A percentile compares a stretch with the other conserved stretches of the same genome.
Evolutionary conservation across 2,329 filamentous ascomycete species (phyloP).

Genomic region (Paecilomyces sp.): DNA sequence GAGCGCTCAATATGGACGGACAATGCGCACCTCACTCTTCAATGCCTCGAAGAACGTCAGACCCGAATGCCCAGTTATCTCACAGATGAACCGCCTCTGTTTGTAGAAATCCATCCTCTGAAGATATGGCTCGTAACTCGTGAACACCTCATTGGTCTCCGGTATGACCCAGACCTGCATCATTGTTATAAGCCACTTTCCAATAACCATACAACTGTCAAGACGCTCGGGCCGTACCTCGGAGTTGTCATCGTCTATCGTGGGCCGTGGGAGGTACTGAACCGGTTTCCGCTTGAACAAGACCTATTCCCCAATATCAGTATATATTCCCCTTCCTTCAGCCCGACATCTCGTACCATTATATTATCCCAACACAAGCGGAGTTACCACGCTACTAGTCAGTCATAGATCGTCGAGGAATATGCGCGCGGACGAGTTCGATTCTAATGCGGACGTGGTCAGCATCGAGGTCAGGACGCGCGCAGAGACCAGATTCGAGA

Average conservation of each 20-base stretch:
- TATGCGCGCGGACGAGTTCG: slow-evolving; percentile 9
- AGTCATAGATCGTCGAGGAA: slow-evolving; percentile 14
- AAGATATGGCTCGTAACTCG: slow-evolving; percentile 80
- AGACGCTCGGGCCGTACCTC: slow-evolving; percentile 55
- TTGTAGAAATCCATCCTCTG: slow-evolving; percentile 87
- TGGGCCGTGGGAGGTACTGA: slow-evolving; percentile 64
- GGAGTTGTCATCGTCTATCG: slow-evolving; percentile 69
- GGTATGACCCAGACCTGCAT: slow-evolving; percentile 82
- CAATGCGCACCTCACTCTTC: slow-evolving; percentile 70
- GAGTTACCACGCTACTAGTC: slow-evolving; percentile 17
- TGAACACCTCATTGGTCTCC: slow-evolving; percentile 84
- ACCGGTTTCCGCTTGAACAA: slow-evolving; percentile 95
- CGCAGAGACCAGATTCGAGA: not conserved
- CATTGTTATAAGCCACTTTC: slow-evolving; percentile 8
- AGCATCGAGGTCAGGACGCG: not conserved
- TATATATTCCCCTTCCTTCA: not conserved
- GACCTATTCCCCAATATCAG: slow-evolving; percentile 53
- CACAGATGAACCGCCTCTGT: slow-evolving; percentile 88
- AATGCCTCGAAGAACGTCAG: slow-evolving; percentile 89
- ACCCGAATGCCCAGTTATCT: slow-evolving; percentile 88
- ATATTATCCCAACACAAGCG: slow-evolving; percentile 18
- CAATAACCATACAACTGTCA: slow-evolving; percentile 3
- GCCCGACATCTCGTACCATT: slow-evolving; percentile 21
- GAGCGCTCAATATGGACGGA: not conserved
- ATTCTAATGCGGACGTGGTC: not conserved